Percentiles rank a stretch among this genome's conserved stretches.
Conservation (phyloP, 2,329 filamentous ascomycete species). For the Calonectria montana region DNA sequence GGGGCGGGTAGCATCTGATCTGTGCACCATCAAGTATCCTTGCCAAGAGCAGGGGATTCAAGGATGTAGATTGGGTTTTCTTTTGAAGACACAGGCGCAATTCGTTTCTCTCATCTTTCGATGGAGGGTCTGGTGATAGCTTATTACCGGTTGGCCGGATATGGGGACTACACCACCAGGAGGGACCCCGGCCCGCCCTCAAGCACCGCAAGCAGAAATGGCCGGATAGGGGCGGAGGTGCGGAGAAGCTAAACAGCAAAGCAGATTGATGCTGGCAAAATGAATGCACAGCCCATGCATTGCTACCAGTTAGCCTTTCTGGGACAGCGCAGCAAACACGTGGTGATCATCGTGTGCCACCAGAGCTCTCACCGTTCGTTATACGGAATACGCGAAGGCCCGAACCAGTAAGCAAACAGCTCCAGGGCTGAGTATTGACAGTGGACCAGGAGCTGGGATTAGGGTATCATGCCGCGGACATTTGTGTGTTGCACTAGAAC, state of each 20-base stretch:
- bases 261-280: not conserved
- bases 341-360: not conserved
- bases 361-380: not conserved
- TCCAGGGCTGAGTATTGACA: not conserved
- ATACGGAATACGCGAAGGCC: not conserved
- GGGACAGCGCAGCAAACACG: not conserved
- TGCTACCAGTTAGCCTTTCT: not conserved
- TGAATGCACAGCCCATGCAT: not conserved
- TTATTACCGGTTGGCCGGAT: not conserved
- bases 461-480: not conserved
- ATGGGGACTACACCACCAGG: not conserved
- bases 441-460: not conserved
- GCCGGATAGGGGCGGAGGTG: not conserved
- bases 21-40: not conserved
- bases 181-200: not conserved
- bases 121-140: not conserved
- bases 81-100: not conserved
- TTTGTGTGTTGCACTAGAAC: not conserved
- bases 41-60: not conserved
- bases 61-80: not conserved
- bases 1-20: not conserved
- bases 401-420: not conserved
- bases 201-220: not conserved
- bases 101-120: not conserved
- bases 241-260: not conserved